Evolutionary conservation across 1,284 basidiomycete species (phyloP).

Genomic region (Athelia sp.): DNA sequence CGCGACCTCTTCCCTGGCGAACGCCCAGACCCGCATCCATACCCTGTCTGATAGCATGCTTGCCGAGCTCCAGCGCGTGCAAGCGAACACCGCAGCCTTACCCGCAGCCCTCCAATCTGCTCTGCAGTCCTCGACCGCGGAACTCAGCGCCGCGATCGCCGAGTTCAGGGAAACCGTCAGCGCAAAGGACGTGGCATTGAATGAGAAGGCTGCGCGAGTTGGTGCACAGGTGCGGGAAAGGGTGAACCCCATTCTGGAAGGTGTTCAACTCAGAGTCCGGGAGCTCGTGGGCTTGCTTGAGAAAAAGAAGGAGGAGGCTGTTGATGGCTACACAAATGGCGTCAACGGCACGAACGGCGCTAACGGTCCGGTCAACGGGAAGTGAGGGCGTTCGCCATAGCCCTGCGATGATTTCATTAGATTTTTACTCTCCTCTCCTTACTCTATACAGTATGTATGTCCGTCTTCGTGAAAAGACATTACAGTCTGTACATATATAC

Average conservation of each 20-base stretch:
- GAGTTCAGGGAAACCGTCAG: not conserved
- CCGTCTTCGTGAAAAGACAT: too few species aligned
- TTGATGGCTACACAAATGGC: too few species aligned
- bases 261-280: not conserved
- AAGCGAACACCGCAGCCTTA: slow-evolving; percentile 50
- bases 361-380: too few species aligned
- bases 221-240: not conserved
- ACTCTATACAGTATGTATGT: too few species aligned
- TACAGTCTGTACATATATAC: too few species aligned
- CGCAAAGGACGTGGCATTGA: not conserved
- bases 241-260: not conserved
- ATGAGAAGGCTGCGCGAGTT: not conserved
- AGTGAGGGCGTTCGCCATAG: too few species aligned
- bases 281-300: not conserved
- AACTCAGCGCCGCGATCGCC: slow-evolving; percentile 17
- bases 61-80: slow-evolving; percentile 57
- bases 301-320: too few species aligned
- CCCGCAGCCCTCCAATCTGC: slow-evolving; percentile 38
- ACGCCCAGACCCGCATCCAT: slow-evolving; percentile 49
- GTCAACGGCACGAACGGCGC: too few species aligned
- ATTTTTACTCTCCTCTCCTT: too few species aligned
- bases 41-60: slow-evolving; percentile 60
- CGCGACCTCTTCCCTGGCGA: slow-evolving; percentile 46
- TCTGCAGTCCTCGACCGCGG: slow-evolving; percentile 46
- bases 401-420: too few species aligned